These are phyloP conservation scores for Picochlorum sp. DNA, from an alignment of 139 green algal species.

Conservation along the genomic window DNA sequence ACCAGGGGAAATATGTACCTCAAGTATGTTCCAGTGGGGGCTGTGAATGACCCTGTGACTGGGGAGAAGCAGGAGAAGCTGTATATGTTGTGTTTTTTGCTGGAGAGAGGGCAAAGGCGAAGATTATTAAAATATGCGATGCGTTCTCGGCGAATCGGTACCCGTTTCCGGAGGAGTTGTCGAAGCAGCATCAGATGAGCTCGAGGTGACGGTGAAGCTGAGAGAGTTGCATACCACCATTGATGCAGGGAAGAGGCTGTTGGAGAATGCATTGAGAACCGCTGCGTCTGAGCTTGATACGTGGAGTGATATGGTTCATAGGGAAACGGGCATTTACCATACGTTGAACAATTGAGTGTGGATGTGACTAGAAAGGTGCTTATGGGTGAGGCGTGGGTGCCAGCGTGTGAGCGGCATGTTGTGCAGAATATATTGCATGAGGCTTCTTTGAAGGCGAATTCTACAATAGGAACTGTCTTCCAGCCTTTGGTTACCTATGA, in stretches of 20 bases:
- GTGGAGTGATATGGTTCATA: conserved; percentile 54
- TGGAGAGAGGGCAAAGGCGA: conserved; percentile 79
- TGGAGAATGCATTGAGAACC: conserved; percentile 55
- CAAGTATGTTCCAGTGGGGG: conserved; percentile 21
- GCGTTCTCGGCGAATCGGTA: conserved; percentile 93
- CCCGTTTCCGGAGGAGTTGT: conserved; percentile 88
- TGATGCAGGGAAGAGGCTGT: conserved; percentile 67
- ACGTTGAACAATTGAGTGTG: conserved; percentile 93
- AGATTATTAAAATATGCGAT: conserved; percentile 92
- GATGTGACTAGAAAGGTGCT: conserved; percentile 89
- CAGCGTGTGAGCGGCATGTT: conserved; percentile 33
- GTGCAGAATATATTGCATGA: conserved; percentile 62
- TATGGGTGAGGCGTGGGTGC: conserved; percentile 91
- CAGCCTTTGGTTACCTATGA: conserved; percentile 80
- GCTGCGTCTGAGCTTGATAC: conserved; percentile 55
- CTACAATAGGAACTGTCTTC: conserved; percentile 72
- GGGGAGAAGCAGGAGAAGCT: conserved; percentile 80
- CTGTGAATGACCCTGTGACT: conserved; percentile 65
- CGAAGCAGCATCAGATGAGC: conserved; percentile 79
- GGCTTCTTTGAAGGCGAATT: conserved; percentile 38
- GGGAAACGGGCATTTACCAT: conserved; percentile 95
- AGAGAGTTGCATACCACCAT: conserved; percentile 86
- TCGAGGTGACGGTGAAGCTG: conserved; percentile 77
- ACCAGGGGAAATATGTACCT: conserved; percentile 99
- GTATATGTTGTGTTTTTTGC: conserved; percentile 98